These are phyloP conservation scores for Pythium vanterpoolii DNA, from an alignment of 352 stramenopile species.

Conservation along the genomic window DNA sequence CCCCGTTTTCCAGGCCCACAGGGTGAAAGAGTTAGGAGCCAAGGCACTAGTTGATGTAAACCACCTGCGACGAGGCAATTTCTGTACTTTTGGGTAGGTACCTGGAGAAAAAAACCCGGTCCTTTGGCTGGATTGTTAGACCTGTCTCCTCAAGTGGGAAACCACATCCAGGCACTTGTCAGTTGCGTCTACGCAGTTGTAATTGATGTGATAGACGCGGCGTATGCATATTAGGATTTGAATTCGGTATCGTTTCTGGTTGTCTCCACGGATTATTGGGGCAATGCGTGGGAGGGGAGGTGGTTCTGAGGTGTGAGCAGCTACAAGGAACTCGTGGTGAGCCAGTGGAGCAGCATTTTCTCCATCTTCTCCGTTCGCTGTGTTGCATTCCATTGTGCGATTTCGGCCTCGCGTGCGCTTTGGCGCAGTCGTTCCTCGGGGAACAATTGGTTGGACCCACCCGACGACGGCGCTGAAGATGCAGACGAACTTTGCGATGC, in stretches of 20 bases:
- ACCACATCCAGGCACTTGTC: no score
- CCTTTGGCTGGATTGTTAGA: no score
- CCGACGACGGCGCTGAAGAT: constrained; percentile 38
- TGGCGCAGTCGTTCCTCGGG: constrained; percentile 60
- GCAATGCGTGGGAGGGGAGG: background rate
- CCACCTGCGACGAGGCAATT: background rate
- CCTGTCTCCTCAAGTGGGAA: no score
- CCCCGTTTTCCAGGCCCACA: no score
- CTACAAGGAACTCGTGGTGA: constrained; percentile 48
- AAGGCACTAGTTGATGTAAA: no score
- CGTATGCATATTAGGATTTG: constrained; percentile 15
- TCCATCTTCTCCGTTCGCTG: constrained; percentile 74
- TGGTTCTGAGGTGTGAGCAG: constrained; percentile 13
- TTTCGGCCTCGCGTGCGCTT: constrained; percentile 49
- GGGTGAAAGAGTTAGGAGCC: no score
- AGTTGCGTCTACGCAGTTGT: no score
- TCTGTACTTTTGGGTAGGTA: no score
- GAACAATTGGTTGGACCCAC: constrained; percentile 37
- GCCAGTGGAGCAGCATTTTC: constrained; percentile 61
- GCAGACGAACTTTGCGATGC: constrained; percentile 22
- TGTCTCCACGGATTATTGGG: background rate
- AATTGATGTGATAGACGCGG: constrained; percentile 12
- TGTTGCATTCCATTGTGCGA: constrained; percentile 43
- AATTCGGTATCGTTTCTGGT: background rate
- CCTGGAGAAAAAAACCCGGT: no score